These are phyloP conservation scores for Paraurostyla sp. DNA, from an alignment of 73 alveolate species.

Conservation along the genomic window DNA sequence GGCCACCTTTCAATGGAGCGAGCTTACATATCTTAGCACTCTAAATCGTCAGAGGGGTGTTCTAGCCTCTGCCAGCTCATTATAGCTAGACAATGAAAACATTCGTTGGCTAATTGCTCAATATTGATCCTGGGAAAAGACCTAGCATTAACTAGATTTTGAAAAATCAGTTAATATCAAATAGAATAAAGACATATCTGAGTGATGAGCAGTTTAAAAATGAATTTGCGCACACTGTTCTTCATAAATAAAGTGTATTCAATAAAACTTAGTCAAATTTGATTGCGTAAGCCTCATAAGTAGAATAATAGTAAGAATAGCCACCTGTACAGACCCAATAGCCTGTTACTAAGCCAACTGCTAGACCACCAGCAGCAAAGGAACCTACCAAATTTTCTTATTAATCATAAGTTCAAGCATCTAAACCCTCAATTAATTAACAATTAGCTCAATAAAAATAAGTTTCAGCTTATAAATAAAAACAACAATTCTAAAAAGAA, in stretches of 20 bases:
- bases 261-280: background rate
- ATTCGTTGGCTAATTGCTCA: constrained; percentile 76
- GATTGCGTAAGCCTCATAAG: background rate
- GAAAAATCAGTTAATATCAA: constrained; percentile 77
- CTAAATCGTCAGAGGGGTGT: constrained; percentile 85
- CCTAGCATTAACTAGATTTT: constrained; percentile 88
- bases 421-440: background rate
- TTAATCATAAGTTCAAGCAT: too few species aligned
- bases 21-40: constrained; percentile 82
- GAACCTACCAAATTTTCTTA: too few species aligned
- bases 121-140: constrained; percentile 85
- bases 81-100: constrained; percentile 81
- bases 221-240: constrained; percentile 92
- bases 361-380: too few species aligned
- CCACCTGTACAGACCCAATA: background rate
- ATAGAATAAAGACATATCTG: constrained; percentile 84
- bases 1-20: constrained; percentile 94
- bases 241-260: constrained; percentile 72
- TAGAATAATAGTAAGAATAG: background rate
- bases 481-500: background rate
- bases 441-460: constrained; percentile 20
- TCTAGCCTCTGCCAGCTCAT: constrained; percentile 77
- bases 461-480: constrained; percentile 3
- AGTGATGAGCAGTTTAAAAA: constrained; percentile 75
- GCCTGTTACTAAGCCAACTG: too few species aligned